These are phyloP conservation scores for Hysterium pulicare DNA, from an alignment of 2,329 filamentous ascomycete genomes.

Conservation along the genomic window DNA sequence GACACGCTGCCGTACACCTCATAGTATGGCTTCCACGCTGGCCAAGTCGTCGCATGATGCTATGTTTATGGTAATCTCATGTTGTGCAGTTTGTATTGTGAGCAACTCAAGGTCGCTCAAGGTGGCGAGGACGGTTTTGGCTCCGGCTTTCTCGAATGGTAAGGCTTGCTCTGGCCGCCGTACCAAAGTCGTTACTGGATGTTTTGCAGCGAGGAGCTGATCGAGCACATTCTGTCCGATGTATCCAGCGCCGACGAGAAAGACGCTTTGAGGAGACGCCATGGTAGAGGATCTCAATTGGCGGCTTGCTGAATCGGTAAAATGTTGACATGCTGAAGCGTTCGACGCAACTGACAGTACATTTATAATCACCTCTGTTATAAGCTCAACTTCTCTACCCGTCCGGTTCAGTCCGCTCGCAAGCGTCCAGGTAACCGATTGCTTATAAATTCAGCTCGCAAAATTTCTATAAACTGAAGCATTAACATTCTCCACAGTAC, in stretches of 20 bases:
- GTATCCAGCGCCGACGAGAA: conserved; percentile 47
- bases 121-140: conserved; percentile 35
- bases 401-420: no score
- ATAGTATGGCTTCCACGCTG: conserved; percentile 44
- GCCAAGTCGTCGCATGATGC: conserved; percentile 49
- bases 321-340: no score
- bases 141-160: conserved; percentile 30
- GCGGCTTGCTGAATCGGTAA: background rate
- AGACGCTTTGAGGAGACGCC: conserved; percentile 13
- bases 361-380: no score
- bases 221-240: conserved; percentile 49
- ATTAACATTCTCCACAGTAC: no score
- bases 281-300: conserved; percentile 12
- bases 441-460: no score
- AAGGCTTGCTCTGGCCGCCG: conserved; percentile 42
- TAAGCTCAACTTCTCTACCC: no score
- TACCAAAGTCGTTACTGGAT: conserved; percentile 42
- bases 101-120: conserved; percentile 6
- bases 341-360: no score
- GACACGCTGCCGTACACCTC: conserved; percentile 41
- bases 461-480: no score
- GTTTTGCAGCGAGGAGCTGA: conserved; percentile 37
- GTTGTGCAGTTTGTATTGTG: conserved; percentile 3
- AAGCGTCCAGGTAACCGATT: no score
- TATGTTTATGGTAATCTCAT: conserved; percentile 40